phyloP scores from a whole-genome alignment of 768 basidiomycete genomes.

The Lactarius psammicola region DNA sequence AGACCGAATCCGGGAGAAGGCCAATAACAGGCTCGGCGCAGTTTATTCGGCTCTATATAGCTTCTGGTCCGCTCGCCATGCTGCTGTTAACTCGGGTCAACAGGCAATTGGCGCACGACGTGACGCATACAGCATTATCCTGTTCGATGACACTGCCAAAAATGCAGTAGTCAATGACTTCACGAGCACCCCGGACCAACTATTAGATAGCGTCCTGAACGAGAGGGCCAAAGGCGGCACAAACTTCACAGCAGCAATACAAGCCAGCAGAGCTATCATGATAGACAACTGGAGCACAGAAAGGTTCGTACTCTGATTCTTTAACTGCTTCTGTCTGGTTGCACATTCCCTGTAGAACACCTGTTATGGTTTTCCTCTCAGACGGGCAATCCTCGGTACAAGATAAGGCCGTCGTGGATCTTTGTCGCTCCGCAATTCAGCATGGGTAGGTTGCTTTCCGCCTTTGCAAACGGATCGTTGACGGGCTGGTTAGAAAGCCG shows the following conservation, averaged over 20 bases:
- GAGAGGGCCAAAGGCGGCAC: constrained; percentile 40
- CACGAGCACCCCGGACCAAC: constrained; percentile 42
- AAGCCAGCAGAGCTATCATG: constrained; percentile 40
- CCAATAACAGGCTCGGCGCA: constrained; percentile 55
- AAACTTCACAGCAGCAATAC: constrained; percentile 44
- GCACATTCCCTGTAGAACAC: constrained; percentile 37
- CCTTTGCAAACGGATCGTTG: neutral
- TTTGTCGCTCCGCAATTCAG: constrained; percentile 44
- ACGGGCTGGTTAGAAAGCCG: constrained; percentile 42
- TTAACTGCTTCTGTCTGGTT: neutral
- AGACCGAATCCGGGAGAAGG: constrained; percentile 37
- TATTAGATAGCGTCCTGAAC: constrained; percentile 42
- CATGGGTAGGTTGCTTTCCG: constrained; percentile 40
- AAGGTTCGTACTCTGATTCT: constrained; percentile 35
- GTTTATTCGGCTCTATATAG: constrained; percentile 54
- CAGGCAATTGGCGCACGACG: constrained; percentile 36
- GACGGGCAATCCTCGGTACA: constrained; percentile 49
- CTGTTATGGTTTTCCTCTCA: constrained; percentile 56
- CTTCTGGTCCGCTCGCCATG: constrained; percentile 55
- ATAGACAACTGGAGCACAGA: constrained; percentile 50
- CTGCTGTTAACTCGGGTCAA: constrained; percentile 34
- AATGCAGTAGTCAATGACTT: constrained; percentile 46
- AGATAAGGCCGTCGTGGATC: constrained; percentile 41
- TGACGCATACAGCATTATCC: constrained; percentile 56
- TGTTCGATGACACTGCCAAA: constrained; percentile 40